phyloP scores from a whole-genome alignment of 345 rosid species.

The Salix caprea region DNA sequence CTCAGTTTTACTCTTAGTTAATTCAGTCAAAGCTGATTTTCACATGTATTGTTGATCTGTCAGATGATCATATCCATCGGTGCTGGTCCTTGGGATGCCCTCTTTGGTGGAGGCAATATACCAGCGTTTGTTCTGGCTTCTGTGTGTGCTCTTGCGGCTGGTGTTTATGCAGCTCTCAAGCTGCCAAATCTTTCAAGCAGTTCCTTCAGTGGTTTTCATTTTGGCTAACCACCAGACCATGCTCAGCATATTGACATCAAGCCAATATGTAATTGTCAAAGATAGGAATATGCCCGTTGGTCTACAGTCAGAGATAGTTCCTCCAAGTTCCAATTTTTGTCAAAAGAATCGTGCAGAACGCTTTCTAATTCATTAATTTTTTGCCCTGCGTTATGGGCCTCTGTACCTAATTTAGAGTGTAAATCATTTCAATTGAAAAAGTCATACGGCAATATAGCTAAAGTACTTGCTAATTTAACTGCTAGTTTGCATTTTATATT shows the following conservation, averaged over 20 bases:
- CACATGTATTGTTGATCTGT: slow-evolving; percentile 10
- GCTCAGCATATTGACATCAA: not conserved
- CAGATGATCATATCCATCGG: slow-evolving; percentile 88
- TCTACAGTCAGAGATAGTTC: slow-evolving; percentile 6
- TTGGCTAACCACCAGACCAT: slow-evolving; percentile 39
- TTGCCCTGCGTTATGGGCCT: slow-evolving; percentile 23
- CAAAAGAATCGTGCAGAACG: slow-evolving; percentile 6
- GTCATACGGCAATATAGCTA: not conserved
- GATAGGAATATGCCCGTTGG: not conserved
- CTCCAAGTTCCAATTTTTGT: not conserved
- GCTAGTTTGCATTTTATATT: not conserved
- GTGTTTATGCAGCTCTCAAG: slow-evolving; percentile 52
- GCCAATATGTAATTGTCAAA: slow-evolving; percentile 5
- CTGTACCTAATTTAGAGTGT: slow-evolving; percentile 27
- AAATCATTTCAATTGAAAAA: slow-evolving; percentile 16
- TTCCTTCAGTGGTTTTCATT: slow-evolving; percentile 69
- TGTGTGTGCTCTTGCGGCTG: slow-evolving; percentile 65
- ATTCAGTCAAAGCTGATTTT: slow-evolving; percentile 13
- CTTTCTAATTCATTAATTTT: slow-evolving; percentile 42
- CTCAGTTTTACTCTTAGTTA: not conserved
- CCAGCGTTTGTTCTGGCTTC: slow-evolving; percentile 89
- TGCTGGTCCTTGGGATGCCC: slow-evolving; percentile 97
- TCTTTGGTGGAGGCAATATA: slow-evolving; percentile 93
- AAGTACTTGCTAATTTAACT: not conserved
- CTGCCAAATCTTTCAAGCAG: slow-evolving; percentile 66